Evolutionary conservation across 495 filamentous ascomycete genomes (phyloP).

Genomic region (Evernia prunastri): DNA sequence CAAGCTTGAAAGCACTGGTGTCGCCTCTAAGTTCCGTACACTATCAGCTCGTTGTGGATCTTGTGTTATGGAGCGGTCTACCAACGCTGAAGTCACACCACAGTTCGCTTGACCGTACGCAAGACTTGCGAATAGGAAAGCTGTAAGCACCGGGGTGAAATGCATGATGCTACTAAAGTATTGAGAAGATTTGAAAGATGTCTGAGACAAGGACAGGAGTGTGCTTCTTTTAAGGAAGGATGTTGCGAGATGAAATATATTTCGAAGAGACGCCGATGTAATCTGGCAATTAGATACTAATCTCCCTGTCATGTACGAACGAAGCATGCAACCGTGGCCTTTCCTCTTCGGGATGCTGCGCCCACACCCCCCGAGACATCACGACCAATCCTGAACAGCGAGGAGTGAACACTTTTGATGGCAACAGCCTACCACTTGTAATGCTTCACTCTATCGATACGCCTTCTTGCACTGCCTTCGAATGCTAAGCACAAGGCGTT

Average conservation of each 20-base stretch:
- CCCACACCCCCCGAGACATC: neutral
- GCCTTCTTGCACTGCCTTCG: neutral
- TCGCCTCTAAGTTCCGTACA: neutral
- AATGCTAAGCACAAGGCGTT: too few species aligned
- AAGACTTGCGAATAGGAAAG: neutral
- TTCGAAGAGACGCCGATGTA: neutral
- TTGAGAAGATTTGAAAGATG: neutral
- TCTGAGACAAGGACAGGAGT: neutral
- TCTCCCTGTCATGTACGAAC: neutral
- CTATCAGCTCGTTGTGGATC: neutral
- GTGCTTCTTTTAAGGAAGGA: neutral
- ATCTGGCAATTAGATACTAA: neutral
- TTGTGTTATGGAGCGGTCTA: neutral
- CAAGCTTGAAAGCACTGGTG: too few species aligned
- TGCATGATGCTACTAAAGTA: neutral
- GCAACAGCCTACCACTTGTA: too few species aligned
- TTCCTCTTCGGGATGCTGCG: slow-evolving; percentile 1
- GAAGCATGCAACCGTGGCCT: neutral
- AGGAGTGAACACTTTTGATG: too few species aligned
- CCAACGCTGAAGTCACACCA: neutral
- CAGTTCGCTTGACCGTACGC: neutral
- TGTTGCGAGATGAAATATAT: neutral
- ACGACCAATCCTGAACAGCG: neutral
- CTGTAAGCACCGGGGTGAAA: neutral
- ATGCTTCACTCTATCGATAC: too few species aligned